Conservation (phyloP, 345 rosid species). For the Ailanthus altissimus region DNA sequence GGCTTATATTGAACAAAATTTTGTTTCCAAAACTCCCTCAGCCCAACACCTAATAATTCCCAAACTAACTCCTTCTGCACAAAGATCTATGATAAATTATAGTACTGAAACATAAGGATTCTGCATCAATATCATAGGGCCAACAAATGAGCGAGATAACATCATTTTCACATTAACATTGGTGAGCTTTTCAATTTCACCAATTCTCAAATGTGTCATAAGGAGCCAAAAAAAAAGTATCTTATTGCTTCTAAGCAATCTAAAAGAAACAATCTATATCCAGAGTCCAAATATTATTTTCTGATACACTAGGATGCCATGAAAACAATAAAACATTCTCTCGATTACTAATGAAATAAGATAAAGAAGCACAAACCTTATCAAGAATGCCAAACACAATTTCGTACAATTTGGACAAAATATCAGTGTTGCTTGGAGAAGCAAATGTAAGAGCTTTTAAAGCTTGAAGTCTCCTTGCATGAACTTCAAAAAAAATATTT, state of each 20-base stretch:
- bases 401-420: slow-evolving; percentile 79
- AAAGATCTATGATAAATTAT: not conserved
- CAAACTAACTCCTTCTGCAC: not conserved
- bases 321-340: slow-evolving; percentile 5
- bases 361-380: slow-evolving; percentile 55
- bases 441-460: slow-evolving; percentile 95
- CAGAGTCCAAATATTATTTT: not conserved
- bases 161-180: not conserved
- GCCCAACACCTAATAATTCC: not conserved
- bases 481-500: slow-evolving; percentile 65
- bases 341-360: slow-evolving; percentile 6
- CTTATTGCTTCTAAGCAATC: not conserved
- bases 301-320: not conserved
- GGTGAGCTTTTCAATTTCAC: not conserved
- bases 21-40: not conserved
- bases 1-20: not conserved
- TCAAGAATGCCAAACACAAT: slow-evolving; percentile 94
- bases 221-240: too few species aligned
- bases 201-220: not conserved
- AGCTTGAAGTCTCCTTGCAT: slow-evolving; percentile 95
- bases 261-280: not conserved
- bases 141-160: not conserved
- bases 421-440: slow-evolving; percentile 78
- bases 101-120: not conserved
- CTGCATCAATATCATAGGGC: not conserved